These are phyloP conservation scores for Pestalotiopsis sp. DNA, from an alignment of 2,329 filamentous ascomycete genomes.

Conservation along the genomic window DNA sequence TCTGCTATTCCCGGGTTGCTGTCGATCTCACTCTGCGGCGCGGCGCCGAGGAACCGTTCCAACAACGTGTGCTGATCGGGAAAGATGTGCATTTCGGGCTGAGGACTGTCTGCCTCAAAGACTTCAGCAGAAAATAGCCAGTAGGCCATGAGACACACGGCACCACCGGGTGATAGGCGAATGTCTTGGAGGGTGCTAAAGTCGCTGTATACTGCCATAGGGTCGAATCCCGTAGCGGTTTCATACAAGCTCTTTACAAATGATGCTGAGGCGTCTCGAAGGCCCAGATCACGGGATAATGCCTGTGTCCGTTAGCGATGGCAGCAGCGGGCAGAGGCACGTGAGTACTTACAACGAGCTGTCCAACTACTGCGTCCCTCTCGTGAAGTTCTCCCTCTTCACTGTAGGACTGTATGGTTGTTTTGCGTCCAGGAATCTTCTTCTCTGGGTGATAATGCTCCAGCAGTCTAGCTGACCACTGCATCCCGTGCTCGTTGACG, in stretches of 20 bases:
- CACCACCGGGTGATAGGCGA: slow-evolving; percentile 60
- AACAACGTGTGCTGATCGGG: slow-evolving; percentile 61
- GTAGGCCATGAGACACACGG: slow-evolving; percentile 62
- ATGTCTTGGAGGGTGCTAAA: slow-evolving; percentile 53
- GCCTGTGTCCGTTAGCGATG: slow-evolving; percentile 44
- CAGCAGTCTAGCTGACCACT: slow-evolving; percentile 66
- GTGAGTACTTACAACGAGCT: slow-evolving; percentile 61
- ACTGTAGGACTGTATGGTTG: slow-evolving; percentile 65
- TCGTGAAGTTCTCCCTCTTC: slow-evolving; percentile 63
- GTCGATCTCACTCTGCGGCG: slow-evolving; percentile 51
- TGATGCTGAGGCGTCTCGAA: slow-evolving; percentile 47
- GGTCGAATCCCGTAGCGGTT: slow-evolving; percentile 43
- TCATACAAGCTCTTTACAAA: slow-evolving; percentile 50
- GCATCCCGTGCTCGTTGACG: slow-evolving; percentile 61
- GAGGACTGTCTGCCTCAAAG: slow-evolving; percentile 58
- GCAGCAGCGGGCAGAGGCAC: slow-evolving; percentile 2
- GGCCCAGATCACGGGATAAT: slow-evolving; percentile 63
- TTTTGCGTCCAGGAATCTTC: slow-evolving; percentile 63
- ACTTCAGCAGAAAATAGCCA: slow-evolving; percentile 64
- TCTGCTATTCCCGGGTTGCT: slow-evolving; percentile 59
- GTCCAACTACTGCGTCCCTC: slow-evolving; percentile 69
- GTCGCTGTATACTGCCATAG: slow-evolving; percentile 50
- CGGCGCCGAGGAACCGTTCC: slow-evolving; percentile 53
- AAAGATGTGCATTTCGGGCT: slow-evolving; percentile 59
- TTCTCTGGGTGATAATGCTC: slow-evolving; percentile 70